A percentile compares a stretch with the other conserved stretches of the same genome.
Conservation (phyloP, 345 rosid species). For the Alliaria petiolata region DNA sequence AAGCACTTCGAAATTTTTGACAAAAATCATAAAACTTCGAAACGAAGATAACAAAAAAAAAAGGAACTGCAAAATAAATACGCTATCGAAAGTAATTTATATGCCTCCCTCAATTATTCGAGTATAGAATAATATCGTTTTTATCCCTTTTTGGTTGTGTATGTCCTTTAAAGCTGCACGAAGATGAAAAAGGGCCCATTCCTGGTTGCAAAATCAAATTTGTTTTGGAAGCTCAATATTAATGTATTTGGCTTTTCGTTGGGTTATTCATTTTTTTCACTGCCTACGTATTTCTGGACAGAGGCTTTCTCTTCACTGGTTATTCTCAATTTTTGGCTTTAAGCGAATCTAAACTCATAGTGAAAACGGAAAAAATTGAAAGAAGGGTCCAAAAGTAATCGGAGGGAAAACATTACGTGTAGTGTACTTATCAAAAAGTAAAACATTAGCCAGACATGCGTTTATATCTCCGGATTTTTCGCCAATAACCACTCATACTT, state of each 20-base stretch:
- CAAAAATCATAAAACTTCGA: constrained; percentile 7
- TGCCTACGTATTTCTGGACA: neutral
- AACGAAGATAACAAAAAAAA: constrained; percentile 6
- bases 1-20: neutral
- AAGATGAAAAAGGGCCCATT: constrained; percentile 16
- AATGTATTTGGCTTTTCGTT: neutral
- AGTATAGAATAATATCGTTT: neutral
- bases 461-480: constrained; percentile 21
- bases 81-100: neutral
- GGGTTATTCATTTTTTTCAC: neutral
- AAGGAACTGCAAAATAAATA: neutral
- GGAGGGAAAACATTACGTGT: constrained; percentile 8
- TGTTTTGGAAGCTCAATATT: constrained; percentile 14
- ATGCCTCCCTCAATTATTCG: neutral
- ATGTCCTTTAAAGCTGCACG: neutral
- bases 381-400: constrained; percentile 14
- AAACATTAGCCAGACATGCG: constrained; percentile 12
- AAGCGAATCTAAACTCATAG: neutral
- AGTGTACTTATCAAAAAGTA: constrained; percentile 18
- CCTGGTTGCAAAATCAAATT: constrained; percentile 3
- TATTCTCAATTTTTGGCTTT: constrained; percentile 21
- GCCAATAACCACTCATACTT: constrained; percentile 14
- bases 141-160: neutral
- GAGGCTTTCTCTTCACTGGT: neutral
- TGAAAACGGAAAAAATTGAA: neutral